Base-by-base conservation (phyloP, 176 grass and related monocot species). In the Oryza glumipatula region DNA sequence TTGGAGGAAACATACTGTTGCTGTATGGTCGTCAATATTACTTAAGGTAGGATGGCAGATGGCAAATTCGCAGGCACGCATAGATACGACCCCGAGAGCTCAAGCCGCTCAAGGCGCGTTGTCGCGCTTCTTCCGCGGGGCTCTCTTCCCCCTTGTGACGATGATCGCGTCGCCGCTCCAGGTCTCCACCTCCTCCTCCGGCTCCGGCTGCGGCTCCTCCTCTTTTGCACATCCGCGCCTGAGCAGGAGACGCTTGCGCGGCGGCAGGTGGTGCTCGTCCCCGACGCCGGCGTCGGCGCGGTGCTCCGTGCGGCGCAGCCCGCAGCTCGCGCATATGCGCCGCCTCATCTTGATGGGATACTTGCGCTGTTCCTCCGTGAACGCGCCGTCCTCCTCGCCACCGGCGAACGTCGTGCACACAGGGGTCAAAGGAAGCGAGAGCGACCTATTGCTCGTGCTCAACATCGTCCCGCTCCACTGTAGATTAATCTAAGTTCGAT, bases 231-330 rank as follows among this genome's bases (percentile, higher is more conserved):
- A 21, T 35, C 52, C 15, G 65, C 22, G 38, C 49, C 70, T 85
- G 71, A 80, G 66, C 65, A 15, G 7, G 8, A 73, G 11, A 41
- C 77, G 45, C 82, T 85, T 89, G 82, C 82, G 64, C 10, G 39
- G 87, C 30, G 87, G 82, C 39, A 89, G 65, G 61, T 41, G 45
- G 45, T 0, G 65, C 28, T 85, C 70, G 21, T 85, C 76, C 76
- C 15, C 41, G 82, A 51, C 26, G 76, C 39, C 39, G 21, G 39
- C 70, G 48, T 51, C 9, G 0, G 3, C 9, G 19, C 11, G 0
- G 49, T 89, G 87, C 49, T 69, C 70, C 39, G 4, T 24, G 11
- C 39, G 87, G 41, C 9, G 64, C 65, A 41, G 35, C 36, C 77
- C 28, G 5, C 82, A 85, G 49, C 4, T 51, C 8, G 7, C 21